Base-by-base conservation (phyloP, 75 land plant genomes). In the Selaginella tamariscina region DNA sequence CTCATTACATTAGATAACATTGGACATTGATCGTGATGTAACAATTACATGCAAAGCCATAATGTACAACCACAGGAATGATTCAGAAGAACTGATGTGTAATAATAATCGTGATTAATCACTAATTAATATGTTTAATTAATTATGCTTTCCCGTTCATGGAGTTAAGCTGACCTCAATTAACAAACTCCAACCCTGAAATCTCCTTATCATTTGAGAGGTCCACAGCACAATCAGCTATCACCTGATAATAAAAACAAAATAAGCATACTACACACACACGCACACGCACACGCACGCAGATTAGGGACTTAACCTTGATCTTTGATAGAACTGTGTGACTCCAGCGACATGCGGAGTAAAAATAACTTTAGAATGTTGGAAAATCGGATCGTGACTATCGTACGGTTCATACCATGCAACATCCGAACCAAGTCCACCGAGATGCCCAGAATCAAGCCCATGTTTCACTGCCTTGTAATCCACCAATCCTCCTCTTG, bases 331-430 rank as follows among this genome's bases (percentile, higher is more conserved):
- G 67, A 74, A 31, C 33, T 89, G 86, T 2, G 95, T 89, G 20
- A 93, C 95, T 2, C 98, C 98, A 1, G 84, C 98, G 81, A 93
- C 65, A 79, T 93, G 98, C 54, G 98, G 98, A 22, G 98, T 93
- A 57, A 89, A 74, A 2, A 93, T 0, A 2, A 93, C 95, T 80
- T 89, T 93, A 1, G 80, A 79, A 72, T 78, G 78, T 66, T 86
- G 82, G 68, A 89, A 31, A 68, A 93, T 82, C 30, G 90, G 86
- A 68, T 93, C 98, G 27, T 75, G 67, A 0, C 95, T 94, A 74
- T 89, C 79, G 80, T 86, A 81, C 26, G 98, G 98, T 60, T 93
- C 98, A 20, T 75, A 70, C 98, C 98, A 93, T 31, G 98, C 84
- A 70, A 93, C 98, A 73, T 93, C 98, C 20, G 81, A 77, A 28